Percentiles rank a stretch among this genome's conserved stretches.
These are phyloP conservation scores for Botrytis paeoniae DNA, from an alignment of 2,329 filamentous ascomycete species.

Conservation along the genomic window DNA sequence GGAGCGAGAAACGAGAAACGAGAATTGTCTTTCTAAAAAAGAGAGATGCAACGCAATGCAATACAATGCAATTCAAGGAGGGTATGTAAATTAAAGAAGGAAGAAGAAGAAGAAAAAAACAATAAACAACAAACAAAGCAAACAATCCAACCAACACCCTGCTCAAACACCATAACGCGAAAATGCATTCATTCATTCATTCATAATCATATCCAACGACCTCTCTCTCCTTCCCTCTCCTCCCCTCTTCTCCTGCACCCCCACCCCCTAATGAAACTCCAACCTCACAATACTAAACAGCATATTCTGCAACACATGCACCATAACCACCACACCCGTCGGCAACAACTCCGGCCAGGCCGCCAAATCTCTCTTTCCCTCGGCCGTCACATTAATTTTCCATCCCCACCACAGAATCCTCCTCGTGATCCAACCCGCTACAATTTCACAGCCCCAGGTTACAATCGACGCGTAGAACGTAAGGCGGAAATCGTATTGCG, in stretches of 20 bases:
- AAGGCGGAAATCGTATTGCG: constrained; percentile 57
- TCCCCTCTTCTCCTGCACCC: background rate
- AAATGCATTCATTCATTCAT: background rate
- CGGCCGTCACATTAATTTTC: constrained; percentile 59
- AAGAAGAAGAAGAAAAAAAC: rapidly evolving
- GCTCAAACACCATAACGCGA: background rate
- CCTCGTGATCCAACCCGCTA: constrained; percentile 58
- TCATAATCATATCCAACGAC: background rate
- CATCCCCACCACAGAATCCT: constrained; percentile 57
- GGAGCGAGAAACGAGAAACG: background rate
- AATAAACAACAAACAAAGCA: background rate
- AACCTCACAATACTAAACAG: constrained; percentile 66
- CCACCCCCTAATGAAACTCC: constrained; percentile 48
- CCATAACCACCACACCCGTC: constrained; percentile 61
- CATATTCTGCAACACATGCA: constrained; percentile 71
- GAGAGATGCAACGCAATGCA: background rate
- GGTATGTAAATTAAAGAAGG: background rate
- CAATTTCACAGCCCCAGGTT: constrained; percentile 66
- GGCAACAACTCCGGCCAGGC: constrained; percentile 67
- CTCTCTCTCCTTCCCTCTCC: no score
- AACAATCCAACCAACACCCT: background rate
- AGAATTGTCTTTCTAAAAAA: background rate
- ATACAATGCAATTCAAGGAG: background rate
- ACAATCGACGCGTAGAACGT: constrained; percentile 62
- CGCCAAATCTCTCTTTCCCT: constrained; percentile 62